These are phyloP conservation scores for Parasitella parasitica DNA, from an alignment of 371 early-diverging fungal genomes.

Conservation along the genomic window DNA sequence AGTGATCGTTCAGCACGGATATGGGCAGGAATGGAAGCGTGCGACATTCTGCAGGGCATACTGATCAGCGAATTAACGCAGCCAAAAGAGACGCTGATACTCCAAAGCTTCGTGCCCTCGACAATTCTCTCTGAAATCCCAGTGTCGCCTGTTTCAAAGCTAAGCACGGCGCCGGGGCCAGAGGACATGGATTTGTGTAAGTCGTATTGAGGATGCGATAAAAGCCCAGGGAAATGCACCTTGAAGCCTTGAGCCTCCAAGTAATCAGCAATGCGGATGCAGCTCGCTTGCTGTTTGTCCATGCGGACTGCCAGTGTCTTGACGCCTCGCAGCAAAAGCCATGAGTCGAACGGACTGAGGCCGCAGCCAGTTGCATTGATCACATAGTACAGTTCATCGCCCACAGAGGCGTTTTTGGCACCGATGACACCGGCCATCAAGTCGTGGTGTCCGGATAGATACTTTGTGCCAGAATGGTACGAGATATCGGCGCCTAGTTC, in stretches of 20 bases:
- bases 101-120: conserved; percentile 82
- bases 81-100: conserved; percentile 94
- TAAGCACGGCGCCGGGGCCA: conserved; percentile 94
- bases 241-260: conserved; percentile 77
- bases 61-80: conserved; percentile 96
- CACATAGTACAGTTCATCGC: conserved; percentile 79
- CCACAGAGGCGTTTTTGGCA: conserved; percentile 65
- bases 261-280: conserved; percentile 75
- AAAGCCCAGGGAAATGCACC: conserved; percentile 89
- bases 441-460: conserved; percentile 91
- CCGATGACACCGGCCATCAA: conserved; percentile 90
- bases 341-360: conserved; percentile 85
- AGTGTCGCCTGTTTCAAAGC: conserved; percentile 90
- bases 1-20: conserved; percentile 83
- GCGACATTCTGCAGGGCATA: conserved; percentile 98
- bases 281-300: conserved; percentile 81
- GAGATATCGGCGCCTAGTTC: conserved; percentile 87
- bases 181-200: conserved; percentile 75
- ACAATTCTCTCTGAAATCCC: conserved; percentile 82
- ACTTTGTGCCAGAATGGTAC: conserved; percentile 89
- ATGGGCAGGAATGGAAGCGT: conserved; percentile 92
- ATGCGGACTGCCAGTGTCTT: conserved; percentile 89
- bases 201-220: conserved; percentile 85
- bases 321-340: conserved; percentile 84
- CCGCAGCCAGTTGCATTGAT: conserved; percentile 94